Conservation (phyloP, 306 rosid genomes). For the Ceratonia siliqua region DNA sequence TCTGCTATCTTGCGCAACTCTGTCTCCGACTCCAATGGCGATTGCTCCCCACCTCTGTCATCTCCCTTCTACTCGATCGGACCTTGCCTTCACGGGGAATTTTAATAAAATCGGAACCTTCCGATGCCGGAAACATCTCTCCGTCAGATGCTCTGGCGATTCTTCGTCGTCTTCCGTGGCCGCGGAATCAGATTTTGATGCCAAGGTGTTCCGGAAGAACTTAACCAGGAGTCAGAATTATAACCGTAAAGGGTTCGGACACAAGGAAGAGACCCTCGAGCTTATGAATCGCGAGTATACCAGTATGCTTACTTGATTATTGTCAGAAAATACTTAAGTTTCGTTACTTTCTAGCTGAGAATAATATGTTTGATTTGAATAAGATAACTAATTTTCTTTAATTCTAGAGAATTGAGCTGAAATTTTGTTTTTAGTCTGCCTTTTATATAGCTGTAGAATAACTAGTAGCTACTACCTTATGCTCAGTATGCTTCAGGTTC, state of each 20-base stretch:
- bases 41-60: slow-evolving; percentile 63
- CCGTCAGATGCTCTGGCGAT: slow-evolving; percentile 63
- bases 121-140: slow-evolving; percentile 50
- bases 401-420: slow-evolving; percentile 16
- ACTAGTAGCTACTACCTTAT: neutral
- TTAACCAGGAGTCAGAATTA: slow-evolving; percentile 86
- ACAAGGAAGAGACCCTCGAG: slow-evolving; percentile 79
- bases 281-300: slow-evolving; percentile 93
- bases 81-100: slow-evolving; percentile 44
- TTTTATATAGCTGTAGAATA: neutral
- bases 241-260: slow-evolving; percentile 85
- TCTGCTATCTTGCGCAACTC: neutral
- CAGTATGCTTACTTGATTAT: slow-evolving; percentile 46
- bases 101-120: slow-evolving; percentile 23
- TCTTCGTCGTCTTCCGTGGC: slow-evolving; percentile 40
- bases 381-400: slow-evolving; percentile 1
- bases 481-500: neutral
- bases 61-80: slow-evolving; percentile 47
- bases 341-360: slow-evolving; percentile 11
- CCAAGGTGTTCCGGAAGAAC: slow-evolving; percentile 85
- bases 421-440: neutral
- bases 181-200: slow-evolving; percentile 67
- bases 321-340: neutral
- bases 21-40: slow-evolving; percentile 53
- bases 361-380: neutral